Conservation (phyloP, 164 flowering plant genomes). For the Aristolochia fimbriata region DNA sequence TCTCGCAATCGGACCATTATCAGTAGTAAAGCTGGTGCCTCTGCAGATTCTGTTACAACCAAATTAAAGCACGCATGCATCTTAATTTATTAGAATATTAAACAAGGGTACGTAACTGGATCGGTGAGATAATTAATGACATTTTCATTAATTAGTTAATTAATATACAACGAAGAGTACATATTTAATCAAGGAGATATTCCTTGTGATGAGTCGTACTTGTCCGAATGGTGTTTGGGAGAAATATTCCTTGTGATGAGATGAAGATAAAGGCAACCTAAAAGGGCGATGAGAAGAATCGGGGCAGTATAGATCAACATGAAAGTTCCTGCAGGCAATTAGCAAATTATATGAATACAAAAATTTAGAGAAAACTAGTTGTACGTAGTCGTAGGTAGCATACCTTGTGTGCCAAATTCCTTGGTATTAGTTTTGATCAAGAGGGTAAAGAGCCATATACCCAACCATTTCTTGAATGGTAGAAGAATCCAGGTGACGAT, state of each 20-base stretch:
- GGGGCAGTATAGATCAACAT: conserved; percentile 47
- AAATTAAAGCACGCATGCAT: too few relatives aligned
- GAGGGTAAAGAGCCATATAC: conserved; percentile 2
- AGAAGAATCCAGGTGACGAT: conserved; percentile 4
- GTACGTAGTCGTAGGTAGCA: background rate
- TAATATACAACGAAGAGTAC: too few relatives aligned
- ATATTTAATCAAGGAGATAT: too few relatives aligned
- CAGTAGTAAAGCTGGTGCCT: too few relatives aligned
- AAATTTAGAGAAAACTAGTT: too few relatives aligned
- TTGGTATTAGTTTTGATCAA: background rate
- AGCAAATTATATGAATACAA: too few relatives aligned
- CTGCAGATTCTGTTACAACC: background rate
- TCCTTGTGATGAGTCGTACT: background rate
- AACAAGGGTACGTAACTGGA: too few relatives aligned
- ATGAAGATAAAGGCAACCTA: conserved; percentile 66
- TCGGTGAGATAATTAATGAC: too few relatives aligned
- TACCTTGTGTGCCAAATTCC: conserved; percentile 1
- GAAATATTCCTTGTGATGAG: background rate
- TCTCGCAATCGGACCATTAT: background rate
- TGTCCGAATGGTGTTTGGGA: background rate
- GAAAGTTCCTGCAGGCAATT: conserved; percentile 21
- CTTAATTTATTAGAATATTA: too few relatives aligned
- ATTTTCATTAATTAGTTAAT: too few relatives aligned
- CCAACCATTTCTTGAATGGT: conserved; percentile 1
- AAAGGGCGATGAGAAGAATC: conserved; percentile 32